A percentile compares a stretch with the other conserved stretches of the same genome.
These are phyloP conservation scores for Arthromyces matolae DNA, from an alignment of 768 basidiomycete species.

Conservation along the genomic window DNA sequence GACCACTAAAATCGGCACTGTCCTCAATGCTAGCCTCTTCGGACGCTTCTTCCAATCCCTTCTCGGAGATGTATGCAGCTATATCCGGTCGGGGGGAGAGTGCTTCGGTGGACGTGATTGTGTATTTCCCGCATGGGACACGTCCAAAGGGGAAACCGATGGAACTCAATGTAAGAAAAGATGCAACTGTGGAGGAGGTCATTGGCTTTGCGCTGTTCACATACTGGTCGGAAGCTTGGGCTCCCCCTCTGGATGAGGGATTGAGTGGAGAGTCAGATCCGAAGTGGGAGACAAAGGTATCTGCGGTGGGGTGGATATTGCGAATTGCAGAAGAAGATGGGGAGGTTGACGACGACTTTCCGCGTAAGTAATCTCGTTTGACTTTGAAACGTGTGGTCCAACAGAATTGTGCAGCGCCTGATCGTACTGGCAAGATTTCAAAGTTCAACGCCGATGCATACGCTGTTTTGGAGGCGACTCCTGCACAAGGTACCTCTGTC, in stretches of 20 bases:
- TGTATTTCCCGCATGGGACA: conserved; percentile 83
- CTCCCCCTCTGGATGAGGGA: conserved; percentile 73
- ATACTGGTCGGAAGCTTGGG: conserved; percentile 89
- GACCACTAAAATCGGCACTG: conserved; percentile 57
- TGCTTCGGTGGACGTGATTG: conserved; percentile 58
- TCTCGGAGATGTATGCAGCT: conserved; percentile 80
- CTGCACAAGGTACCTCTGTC: conserved; percentile 55
- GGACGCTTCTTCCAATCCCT: conserved; percentile 72
- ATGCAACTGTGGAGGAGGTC: conserved; percentile 92
- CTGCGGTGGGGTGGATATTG: conserved; percentile 87
- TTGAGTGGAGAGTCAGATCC: conserved; percentile 58
- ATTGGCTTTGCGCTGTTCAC: conserved; percentile 89
- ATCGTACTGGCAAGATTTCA: conserved; percentile 76
- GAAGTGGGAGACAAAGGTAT: conserved; percentile 53
- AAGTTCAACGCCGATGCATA: conserved; percentile 92
- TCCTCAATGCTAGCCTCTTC: conserved; percentile 73
- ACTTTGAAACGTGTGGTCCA: no score
- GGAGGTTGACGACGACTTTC: conserved; percentile 98
- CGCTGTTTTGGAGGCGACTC: conserved; percentile 76
- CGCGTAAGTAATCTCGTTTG: conserved; percentile 65
- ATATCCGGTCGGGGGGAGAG: conserved; percentile 75
- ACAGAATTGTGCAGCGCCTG: conserved; percentile 78
- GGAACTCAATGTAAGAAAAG: conserved; percentile 74
- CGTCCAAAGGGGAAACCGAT: conserved; percentile 60
- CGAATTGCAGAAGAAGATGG: conserved; percentile 95